phyloP scores from a whole-genome alignment of 2,329 filamentous ascomycete species.

The Cadophora sp. region DNA sequence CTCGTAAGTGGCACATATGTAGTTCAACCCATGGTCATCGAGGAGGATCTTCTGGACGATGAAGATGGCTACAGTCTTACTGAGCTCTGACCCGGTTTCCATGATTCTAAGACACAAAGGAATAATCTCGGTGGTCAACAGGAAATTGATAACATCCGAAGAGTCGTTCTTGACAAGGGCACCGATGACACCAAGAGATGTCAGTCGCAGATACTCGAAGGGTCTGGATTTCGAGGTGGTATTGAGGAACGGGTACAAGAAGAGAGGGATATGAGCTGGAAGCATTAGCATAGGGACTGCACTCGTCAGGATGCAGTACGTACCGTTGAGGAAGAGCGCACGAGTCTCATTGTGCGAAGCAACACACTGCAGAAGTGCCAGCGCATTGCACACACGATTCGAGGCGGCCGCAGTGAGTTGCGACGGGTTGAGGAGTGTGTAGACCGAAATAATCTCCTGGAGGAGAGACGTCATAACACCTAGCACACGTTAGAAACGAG shows the following conservation, averaged over 20 bases:
- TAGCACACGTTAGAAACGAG: slow-evolving; percentile 48
- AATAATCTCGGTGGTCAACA: slow-evolving; percentile 97
- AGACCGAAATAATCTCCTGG: slow-evolving; percentile 98
- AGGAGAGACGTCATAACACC: slow-evolving; percentile 98
- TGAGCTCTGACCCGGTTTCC: slow-evolving; percentile 97
- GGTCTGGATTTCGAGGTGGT: slow-evolving; percentile 97
- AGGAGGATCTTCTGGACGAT: slow-evolving; percentile 99
- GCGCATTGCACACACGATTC: slow-evolving; percentile 95
- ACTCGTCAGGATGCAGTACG: slow-evolving; percentile 31
- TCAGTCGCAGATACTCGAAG: slow-evolving; percentile 96
- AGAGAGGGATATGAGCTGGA: slow-evolving; percentile 92
- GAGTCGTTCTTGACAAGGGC: slow-evolving; percentile 99
- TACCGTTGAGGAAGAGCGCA: slow-evolving; percentile 91
- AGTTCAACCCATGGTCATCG: slow-evolving; percentile 94
- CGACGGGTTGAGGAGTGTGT: slow-evolving; percentile 93
- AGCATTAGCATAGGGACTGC: slow-evolving; percentile 25
- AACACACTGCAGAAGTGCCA: slow-evolving; percentile 94
- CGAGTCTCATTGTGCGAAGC: slow-evolving; percentile 97
- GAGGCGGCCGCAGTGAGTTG: slow-evolving; percentile 97
- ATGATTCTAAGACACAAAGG: slow-evolving; percentile 97
- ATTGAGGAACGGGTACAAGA: slow-evolving; percentile 97
- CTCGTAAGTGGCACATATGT: slow-evolving; percentile 99
- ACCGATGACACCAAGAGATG: slow-evolving; percentile 94
- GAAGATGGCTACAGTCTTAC: slow-evolving; percentile 99
- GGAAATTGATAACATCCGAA: slow-evolving; percentile 97